A percentile compares a stretch with the other conserved stretches of the same genome.
Conservation (phyloP, 805 yeast species). For the Kuraishia ogatae region DNA sequence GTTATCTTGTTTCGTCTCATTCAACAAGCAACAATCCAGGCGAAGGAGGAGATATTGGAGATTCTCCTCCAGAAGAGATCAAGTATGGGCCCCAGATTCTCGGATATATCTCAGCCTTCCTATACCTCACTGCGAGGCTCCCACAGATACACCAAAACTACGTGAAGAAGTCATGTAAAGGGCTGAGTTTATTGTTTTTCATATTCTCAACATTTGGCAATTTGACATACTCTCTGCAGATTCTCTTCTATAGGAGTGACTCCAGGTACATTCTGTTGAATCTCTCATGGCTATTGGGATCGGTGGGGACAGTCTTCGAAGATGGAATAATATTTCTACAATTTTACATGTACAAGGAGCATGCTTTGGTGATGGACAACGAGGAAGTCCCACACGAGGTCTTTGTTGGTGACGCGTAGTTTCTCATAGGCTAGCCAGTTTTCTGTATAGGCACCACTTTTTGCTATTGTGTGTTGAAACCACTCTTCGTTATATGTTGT, state of each 20-base stretch:
- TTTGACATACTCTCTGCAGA: constrained; percentile 67
- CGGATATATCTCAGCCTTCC: constrained; percentile 61
- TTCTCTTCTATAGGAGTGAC: constrained; percentile 57
- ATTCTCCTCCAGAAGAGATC: constrained; percentile 15
- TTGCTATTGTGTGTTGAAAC: too few relatives aligned
- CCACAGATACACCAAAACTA: constrained; percentile 87
- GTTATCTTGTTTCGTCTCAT: constrained; percentile 43
- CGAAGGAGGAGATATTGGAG: constrained; percentile 14
- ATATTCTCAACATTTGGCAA: constrained; percentile 69
- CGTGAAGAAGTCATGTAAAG: constrained; percentile 69
- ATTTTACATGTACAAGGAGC: constrained; percentile 49
- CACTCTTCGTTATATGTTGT: too few relatives aligned
- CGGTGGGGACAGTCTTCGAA: constrained; percentile 69
- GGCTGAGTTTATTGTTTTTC: constrained; percentile 77
- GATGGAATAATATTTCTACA: constrained; percentile 60
- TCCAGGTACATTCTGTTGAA: constrained; percentile 49
- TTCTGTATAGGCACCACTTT: background rate
- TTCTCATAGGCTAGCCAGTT: background rate
- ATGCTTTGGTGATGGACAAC: background rate
- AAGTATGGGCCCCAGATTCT: constrained; percentile 52
- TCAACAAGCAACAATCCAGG: constrained; percentile 13
- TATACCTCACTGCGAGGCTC: constrained; percentile 61
- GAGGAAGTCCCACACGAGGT: constrained; percentile 1
- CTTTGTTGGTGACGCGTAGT: background rate
- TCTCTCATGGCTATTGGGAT: constrained; percentile 72